These are phyloP conservation scores for Fusarium neocosmosporiellum DNA, from an alignment of 2,329 filamentous ascomycete species.

Conservation along the genomic window DNA sequence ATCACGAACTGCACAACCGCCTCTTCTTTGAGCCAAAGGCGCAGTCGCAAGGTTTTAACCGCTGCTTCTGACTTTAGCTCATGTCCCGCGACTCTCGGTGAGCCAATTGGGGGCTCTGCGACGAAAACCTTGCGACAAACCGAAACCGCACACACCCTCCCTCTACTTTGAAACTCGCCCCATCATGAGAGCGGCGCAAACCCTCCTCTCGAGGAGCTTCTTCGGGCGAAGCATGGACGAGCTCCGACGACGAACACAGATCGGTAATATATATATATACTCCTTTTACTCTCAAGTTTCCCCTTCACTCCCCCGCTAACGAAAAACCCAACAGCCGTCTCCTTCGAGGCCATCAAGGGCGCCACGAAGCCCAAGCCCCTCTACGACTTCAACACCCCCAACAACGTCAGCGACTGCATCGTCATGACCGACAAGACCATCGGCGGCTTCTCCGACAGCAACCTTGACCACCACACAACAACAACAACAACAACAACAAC, in stretches of 20 bases:
- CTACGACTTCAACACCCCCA: conserved; percentile 68
- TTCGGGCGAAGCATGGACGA: conserved; percentile 69
- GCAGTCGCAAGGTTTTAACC: background rate
- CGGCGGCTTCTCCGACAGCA: conserved; percentile 83
- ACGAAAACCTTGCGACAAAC: conserved; percentile 18
- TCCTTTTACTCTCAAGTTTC: no score
- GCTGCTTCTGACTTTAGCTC: background rate
- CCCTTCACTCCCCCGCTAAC: no score
- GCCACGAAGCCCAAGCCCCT: conserved; percentile 73
- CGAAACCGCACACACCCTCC: background rate
- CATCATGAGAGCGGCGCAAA: conserved; percentile 61
- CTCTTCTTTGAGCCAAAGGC: background rate
- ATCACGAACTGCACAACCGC: background rate
- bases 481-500: no score
- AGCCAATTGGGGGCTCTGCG: conserved; percentile 45
- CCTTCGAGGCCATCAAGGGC: conserved; percentile 74
- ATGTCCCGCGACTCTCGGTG: conserved; percentile 41
- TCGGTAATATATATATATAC: no score
- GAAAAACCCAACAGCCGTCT: conserved; percentile 67
- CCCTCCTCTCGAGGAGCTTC: conserved; percentile 63
- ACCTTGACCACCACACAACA: conserved; percentile 79
- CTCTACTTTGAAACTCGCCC: background rate
- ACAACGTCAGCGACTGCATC: conserved; percentile 68
- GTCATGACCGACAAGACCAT: conserved; percentile 89
- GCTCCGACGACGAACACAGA: conserved; percentile 65